phyloP scores from a whole-genome alignment of 495 filamentous ascomycete genomes.

The Venustampulla echinocandica region DNA sequence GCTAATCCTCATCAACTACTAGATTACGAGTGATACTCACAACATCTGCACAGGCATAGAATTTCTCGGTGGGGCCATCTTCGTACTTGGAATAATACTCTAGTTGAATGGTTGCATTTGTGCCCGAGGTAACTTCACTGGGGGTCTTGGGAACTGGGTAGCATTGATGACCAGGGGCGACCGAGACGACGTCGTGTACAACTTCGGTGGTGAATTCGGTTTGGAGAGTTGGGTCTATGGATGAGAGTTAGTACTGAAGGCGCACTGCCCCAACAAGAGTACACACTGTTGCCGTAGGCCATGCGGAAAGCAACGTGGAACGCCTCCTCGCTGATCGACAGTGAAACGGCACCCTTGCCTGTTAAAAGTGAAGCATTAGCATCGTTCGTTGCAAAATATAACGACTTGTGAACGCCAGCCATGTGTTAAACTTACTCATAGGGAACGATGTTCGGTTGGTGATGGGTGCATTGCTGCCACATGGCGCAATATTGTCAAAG shows the following conservation, averaged over 20 bases:
- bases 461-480: slow-evolving; percentile 33
- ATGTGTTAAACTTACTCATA: slow-evolving; percentile 2
- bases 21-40: slow-evolving; percentile 3
- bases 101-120: slow-evolving; percentile 44
- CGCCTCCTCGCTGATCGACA: slow-evolving; percentile 35
- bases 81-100: slow-evolving; percentile 34
- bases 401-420: slow-evolving; percentile 3
- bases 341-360: slow-evolving; percentile 24
- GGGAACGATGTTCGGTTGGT: slow-evolving; percentile 38
- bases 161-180: slow-evolving; percentile 40
- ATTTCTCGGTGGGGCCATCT: slow-evolving; percentile 37
- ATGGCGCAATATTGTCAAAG: slow-evolving; percentile 39
- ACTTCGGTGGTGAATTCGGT: slow-evolving; percentile 34
- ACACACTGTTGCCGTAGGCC: slow-evolving; percentile 34
- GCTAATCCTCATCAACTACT: neutral
- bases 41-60: slow-evolving; percentile 45
- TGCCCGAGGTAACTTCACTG: slow-evolving; percentile 28
- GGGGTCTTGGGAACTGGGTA: slow-evolving; percentile 37
- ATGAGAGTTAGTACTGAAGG: neutral
- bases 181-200: slow-evolving; percentile 29
- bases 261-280: neutral
- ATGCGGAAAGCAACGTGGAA: slow-evolving; percentile 35
- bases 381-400: neutral
- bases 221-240: slow-evolving; percentile 31
- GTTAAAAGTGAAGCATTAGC: neutral